phyloP scores from a whole-genome alignment of 345 rosid species.

The Eutrema japonicum region DNA sequence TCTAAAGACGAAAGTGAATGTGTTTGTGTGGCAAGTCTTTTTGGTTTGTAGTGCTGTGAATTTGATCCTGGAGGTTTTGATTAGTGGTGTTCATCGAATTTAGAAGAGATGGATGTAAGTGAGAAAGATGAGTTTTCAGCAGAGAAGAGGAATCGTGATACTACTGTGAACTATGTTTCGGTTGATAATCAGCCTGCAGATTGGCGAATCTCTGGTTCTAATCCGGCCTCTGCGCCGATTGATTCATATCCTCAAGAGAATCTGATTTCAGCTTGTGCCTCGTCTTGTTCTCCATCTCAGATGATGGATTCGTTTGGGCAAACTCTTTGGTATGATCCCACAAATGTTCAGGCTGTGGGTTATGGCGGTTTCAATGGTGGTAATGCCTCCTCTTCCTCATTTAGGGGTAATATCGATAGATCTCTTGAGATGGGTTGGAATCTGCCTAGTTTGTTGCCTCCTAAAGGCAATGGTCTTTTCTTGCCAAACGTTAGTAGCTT shows the following conservation, averaged over 20 bases:
- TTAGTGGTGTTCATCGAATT: slow-evolving; percentile 33
- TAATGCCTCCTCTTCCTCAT: slow-evolving; percentile 32
- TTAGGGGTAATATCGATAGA: slow-evolving; percentile 58
- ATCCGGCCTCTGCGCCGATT: slow-evolving; percentile 53
- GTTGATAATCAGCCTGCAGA: slow-evolving; percentile 52
- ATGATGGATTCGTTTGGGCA: slow-evolving; percentile 69
- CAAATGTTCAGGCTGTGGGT: slow-evolving; percentile 62
- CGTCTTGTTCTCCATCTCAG: slow-evolving; percentile 73
- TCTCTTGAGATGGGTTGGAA: slow-evolving; percentile 76
- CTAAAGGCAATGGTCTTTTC: slow-evolving; percentile 59
- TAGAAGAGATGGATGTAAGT: slow-evolving; percentile 60
- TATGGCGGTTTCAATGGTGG: slow-evolving; percentile 63
- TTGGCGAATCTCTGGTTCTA: slow-evolving; percentile 63
- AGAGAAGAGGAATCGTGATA: slow-evolving; percentile 57
- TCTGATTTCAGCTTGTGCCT: slow-evolving; percentile 55
- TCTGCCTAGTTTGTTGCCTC: slow-evolving; percentile 56
- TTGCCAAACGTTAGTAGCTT: slow-evolving; percentile 59
- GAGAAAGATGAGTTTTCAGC: slow-evolving; percentile 65
- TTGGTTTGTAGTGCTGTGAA: slow-evolving; percentile 33
- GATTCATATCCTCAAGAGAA: slow-evolving; percentile 60
- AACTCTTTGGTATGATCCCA: slow-evolving; percentile 68
- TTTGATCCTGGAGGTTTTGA: slow-evolving; percentile 32
- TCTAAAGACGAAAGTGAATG: slow-evolving; percentile 9
- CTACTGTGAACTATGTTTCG: slow-evolving; percentile 52
- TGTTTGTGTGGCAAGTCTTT: slow-evolving; percentile 6